A percentile compares a stretch with the other conserved stretches of the same genome.
Conservation (phyloP, 331 rosid species). For the Quercus tomentella region DNA sequence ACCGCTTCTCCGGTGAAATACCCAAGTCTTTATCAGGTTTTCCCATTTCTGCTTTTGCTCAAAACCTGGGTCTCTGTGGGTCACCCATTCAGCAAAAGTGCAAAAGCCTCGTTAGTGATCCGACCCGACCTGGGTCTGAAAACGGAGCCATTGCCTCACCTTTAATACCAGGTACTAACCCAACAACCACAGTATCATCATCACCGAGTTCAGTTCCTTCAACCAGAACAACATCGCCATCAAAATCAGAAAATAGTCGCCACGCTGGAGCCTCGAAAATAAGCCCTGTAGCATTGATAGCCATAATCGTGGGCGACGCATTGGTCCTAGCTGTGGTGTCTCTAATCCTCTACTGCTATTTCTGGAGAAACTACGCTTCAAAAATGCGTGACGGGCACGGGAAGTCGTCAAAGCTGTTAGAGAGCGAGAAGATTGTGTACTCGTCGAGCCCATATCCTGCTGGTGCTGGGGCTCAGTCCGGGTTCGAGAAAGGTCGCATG, state of each 20-base stretch:
- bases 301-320: slow-evolving; percentile 61
- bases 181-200: slow-evolving; percentile 41
- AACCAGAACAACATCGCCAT: slow-evolving; percentile 3
- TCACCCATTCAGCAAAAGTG: slow-evolving; percentile 45
- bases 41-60: slow-evolving; percentile 45
- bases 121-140: slow-evolving; percentile 57
- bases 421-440: slow-evolving; percentile 77
- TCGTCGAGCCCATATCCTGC: slow-evolving; percentile 86
- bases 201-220: slow-evolving; percentile 59
- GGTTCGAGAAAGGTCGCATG: slow-evolving; percentile 71
- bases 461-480: slow-evolving; percentile 31
- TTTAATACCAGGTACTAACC: slow-evolving; percentile 31
- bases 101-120: slow-evolving; percentile 29
- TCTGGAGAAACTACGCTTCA: slow-evolving; percentile 38
- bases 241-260: slow-evolving; percentile 2
- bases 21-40: slow-evolving; percentile 54
- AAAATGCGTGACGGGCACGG: slow-evolving; percentile 43
- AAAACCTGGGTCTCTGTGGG: slow-evolving; percentile 62
- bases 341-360: slow-evolving; percentile 66
- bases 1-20: slow-evolving; percentile 53
- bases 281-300: slow-evolving; percentile 45
- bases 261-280: slow-evolving; percentile 29
- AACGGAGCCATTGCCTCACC: slow-evolving; percentile 75
- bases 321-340: slow-evolving; percentile 50
- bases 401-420: slow-evolving; percentile 36